Percentiles rank a stretch among this genome's conserved stretches.
phyloP scores from a whole-genome alignment of 345 rosid species.

The Isatis tinctoria region DNA sequence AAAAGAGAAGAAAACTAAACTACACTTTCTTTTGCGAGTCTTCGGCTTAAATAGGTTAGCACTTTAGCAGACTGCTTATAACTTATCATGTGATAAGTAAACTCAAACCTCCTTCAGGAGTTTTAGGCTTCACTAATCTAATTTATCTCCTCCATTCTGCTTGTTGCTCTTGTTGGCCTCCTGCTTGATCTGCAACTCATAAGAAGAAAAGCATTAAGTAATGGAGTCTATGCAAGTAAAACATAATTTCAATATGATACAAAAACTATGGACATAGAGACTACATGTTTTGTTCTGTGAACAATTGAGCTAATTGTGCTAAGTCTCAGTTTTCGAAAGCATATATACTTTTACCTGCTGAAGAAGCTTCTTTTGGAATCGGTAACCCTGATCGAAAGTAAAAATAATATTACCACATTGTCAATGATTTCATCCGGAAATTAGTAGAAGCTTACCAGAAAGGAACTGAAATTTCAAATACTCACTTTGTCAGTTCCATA shows the following conservation, averaged over 20 bases:
- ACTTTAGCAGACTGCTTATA: neutral
- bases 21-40: neutral
- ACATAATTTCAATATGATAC: neutral
- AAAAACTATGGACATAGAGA: neutral
- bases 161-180: conserved; percentile 24
- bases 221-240: neutral
- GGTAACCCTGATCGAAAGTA: conserved; percentile 63
- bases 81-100: neutral
- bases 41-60: neutral
- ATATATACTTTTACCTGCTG: conserved; percentile 44
- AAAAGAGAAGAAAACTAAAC: conserved; percentile 5
- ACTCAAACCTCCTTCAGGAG: neutral
- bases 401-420: neutral
- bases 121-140: conserved; percentile 10
- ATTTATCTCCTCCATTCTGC: conserved; percentile 5
- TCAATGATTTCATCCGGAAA: neutral
- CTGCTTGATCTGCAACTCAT: conserved; percentile 21
- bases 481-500: conserved; percentile 87
- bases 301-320: neutral
- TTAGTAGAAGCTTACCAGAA: neutral
- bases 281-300: neutral
- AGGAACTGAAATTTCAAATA: neutral
- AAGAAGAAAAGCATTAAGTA: neutral
- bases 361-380: conserved; percentile 77
- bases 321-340: neutral